A percentile compares a stretch with the other conserved stretches of the same genome.
phyloP scores from a whole-genome alignment of 1,284 basidiomycete genomes.

The Flammula alnicola region DNA sequence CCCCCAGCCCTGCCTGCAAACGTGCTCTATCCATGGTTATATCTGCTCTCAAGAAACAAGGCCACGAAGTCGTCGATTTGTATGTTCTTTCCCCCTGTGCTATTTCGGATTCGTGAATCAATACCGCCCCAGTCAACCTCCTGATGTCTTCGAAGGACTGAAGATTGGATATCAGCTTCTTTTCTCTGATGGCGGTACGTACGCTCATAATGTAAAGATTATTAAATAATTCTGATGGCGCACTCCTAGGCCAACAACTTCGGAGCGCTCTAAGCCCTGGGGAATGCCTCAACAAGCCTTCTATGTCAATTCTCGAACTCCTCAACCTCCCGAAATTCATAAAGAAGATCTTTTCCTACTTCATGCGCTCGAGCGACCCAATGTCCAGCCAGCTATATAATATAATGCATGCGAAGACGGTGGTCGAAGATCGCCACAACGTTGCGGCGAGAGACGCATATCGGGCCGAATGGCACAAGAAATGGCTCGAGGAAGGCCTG shows the following conservation, averaged over 20 bases:
- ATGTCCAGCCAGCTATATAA: constrained; percentile 55
- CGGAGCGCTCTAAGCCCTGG: constrained; percentile 40
- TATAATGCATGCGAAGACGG: constrained; percentile 56
- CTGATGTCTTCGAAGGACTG: constrained; percentile 49
- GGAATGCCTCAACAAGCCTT: constrained; percentile 47
- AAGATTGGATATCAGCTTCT: constrained; percentile 53
- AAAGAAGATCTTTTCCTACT: constrained; percentile 49
- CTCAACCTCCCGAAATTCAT: constrained; percentile 49
- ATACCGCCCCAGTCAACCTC: constrained; percentile 43
- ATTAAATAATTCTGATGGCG: constrained; percentile 1
- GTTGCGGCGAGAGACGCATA: constrained; percentile 59
- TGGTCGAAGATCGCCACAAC: constrained; percentile 61
- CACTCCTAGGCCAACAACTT: constrained; percentile 45
- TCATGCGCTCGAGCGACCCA: constrained; percentile 52
- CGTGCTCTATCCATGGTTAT: constrained; percentile 68
- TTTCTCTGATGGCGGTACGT: constrained; percentile 57
- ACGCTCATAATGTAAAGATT: constrained; percentile 7
- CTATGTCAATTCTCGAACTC: constrained; percentile 41
- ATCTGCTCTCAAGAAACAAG: constrained; percentile 59
- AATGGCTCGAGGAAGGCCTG: constrained; percentile 65
- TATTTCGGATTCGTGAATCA: constrained; percentile 6
- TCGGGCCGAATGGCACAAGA: constrained; percentile 53
- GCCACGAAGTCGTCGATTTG: constrained; percentile 74
- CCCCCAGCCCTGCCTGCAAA: constrained; percentile 71
- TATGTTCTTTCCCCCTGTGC: constrained; percentile 34